Percentiles rank a stretch among this genome's conserved stretches.
phyloP scores from a whole-genome alignment of 306 rosid species.

The Cucurbita argyrosperma region DNA sequence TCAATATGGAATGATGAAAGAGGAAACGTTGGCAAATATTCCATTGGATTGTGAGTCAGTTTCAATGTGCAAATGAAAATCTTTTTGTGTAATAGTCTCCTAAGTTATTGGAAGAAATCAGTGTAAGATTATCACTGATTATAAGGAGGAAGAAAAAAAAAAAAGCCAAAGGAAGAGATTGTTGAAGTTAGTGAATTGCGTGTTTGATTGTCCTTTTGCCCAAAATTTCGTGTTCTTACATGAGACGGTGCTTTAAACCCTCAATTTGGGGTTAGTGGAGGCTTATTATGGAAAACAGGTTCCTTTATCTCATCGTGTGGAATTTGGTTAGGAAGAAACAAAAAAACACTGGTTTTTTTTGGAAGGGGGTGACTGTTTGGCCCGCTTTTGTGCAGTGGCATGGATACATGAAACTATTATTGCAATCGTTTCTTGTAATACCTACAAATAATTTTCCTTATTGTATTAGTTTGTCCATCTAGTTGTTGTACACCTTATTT shows the following conservation, averaged over 20 bases:
- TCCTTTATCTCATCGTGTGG: background rate
- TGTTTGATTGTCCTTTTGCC: too few species aligned
- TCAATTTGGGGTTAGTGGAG: background rate
- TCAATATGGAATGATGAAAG: background rate
- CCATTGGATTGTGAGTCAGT: background rate
- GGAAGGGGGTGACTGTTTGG: background rate
- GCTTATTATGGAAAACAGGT: background rate
- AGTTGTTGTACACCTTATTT: background rate
- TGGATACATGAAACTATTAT: background rate
- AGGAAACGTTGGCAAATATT: background rate
- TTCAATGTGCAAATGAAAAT: background rate
- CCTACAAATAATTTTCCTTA: background rate
- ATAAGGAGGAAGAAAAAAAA: too few species aligned
- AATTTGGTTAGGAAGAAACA: background rate
- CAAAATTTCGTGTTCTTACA: background rate
- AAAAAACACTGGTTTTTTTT: background rate
- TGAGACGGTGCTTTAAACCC: background rate
- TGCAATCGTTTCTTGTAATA: background rate
- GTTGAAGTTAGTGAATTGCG: too few species aligned
- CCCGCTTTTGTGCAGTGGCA: background rate
- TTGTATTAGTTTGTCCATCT: background rate
- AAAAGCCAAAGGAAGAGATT: too few species aligned
- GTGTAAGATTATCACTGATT: background rate
- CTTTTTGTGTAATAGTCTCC: background rate
- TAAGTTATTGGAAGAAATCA: background rate